phyloP scores from a whole-genome alignment of 129 eudicot species.

The Saussurea involucrata region DNA sequence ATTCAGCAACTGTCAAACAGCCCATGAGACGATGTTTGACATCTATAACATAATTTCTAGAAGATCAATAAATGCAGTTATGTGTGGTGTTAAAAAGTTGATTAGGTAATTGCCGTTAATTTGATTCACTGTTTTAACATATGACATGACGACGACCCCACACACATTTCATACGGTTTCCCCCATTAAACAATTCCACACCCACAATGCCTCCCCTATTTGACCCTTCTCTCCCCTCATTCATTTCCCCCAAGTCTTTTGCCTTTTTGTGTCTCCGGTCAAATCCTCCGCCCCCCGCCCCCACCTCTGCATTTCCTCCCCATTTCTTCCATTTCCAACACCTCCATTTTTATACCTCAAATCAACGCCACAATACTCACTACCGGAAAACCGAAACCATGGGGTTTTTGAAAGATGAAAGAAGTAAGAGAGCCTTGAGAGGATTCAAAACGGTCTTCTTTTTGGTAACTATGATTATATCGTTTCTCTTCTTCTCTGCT shows the following conservation, averaged over 20 bases:
- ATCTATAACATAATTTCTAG: not conserved
- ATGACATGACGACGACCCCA: not conserved
- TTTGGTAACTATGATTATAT: slow-evolving; percentile 61
- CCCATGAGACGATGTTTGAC: no score
- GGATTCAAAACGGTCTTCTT: slow-evolving; percentile 77
- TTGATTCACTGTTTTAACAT: not conserved
- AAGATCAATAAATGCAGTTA: not conserved
- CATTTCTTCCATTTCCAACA: slow-evolving; percentile 8
- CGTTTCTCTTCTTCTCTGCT: slow-evolving; percentile 74
- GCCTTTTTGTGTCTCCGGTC: slow-evolving; percentile 11
- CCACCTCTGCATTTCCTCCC: slow-evolving; percentile 11
- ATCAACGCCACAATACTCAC: not conserved
- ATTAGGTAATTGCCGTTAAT: slow-evolving; percentile 34
- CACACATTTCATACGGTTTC: slow-evolving; percentile 6
- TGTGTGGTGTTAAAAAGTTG: slow-evolving; percentile 10
- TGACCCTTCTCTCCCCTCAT: slow-evolving; percentile 12
- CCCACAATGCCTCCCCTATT: not conserved
- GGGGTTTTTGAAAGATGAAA: slow-evolving; percentile 69
- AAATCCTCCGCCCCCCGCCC: slow-evolving; percentile 21
- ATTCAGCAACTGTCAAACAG: no score
- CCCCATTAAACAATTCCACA: slow-evolving; percentile 10
- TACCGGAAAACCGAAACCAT: slow-evolving; percentile 3
- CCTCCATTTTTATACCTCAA: slow-evolving; percentile 9
- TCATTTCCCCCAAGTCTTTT: not conserved
- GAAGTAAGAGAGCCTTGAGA: slow-evolving; percentile 44